Evolutionary conservation across 306 rosid species (phyloP), one percentile per base, ranked within the genome.

Genomic region (Lathyrus sativus): DNA sequence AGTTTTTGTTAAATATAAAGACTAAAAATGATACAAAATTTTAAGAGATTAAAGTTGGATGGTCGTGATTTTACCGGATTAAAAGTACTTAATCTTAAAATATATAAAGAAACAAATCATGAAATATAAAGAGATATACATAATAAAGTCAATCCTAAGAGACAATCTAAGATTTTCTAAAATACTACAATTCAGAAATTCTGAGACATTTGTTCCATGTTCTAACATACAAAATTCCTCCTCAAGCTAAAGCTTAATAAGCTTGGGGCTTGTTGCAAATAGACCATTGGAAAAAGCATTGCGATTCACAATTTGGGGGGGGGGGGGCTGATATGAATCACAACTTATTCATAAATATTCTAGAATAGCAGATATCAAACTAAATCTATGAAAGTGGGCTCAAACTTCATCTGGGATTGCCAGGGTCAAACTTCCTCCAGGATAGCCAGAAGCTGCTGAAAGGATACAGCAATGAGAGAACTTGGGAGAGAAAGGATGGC

Each of bases 131-230:
- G 66, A 61, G 11, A 33, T 33, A 33, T 61, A 11, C 6, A 33
- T 33, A 6, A 33, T 35, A 35, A 38, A 33, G 44, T 19, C 4
- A 37, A 38, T 61, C 10, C 5, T 10, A 61, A 37, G 64, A 60
- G 48, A 37, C 28, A 61, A 60, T 37, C 38, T 60, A 60, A 17
- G n/a, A 60, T 58, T 31, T 58, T 33, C 64, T 58, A 57, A 29
- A 58, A 33, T 33, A 31, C 39, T 37, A 60, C 48, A 60, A 61
- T 37, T 37, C 29, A 60, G 14, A 37, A 6, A 61, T 61, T 33
- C 8, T 31, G 43, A 58, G 12, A 58, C 14, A 58, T 35, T 58
- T 58, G 38, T 57, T 39, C 41, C 5, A 28, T 7, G 35, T 8
- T 33, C 64, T 48, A 48, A 48, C 11, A 48, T 13, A 45, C n/a